Base-by-base conservation (phyloP, 352 stramenopile genomes). In the Phytophthora podocarpi region DNA sequence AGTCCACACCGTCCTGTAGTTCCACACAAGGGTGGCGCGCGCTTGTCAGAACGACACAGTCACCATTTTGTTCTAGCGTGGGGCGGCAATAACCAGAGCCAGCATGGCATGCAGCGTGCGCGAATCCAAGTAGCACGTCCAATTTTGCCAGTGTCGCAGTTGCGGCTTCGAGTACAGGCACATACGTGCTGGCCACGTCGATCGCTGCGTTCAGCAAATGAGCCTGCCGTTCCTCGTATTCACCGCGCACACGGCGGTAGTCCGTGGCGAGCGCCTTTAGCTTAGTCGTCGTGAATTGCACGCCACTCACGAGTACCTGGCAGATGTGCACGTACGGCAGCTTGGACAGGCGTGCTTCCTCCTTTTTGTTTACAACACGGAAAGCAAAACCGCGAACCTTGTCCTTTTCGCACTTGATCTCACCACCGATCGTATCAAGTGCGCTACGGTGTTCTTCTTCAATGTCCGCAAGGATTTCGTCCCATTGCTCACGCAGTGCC, bases 11-110 rank as follows among this genome's bases (percentile, higher is more conserved):
- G 49, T 99, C 97, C 64, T 99, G 96, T n/a, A 98, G 74, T 78
- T 99, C 98, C 21, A 99, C 90, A 65, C 97, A 99, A 9, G 98
- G 97, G 71, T 99, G 98, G 11, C 98, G 85, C 16, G 93, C 96
- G 28, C 85, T 78, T 10, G 85, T 78, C 13, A 98, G 62, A 2
- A 89, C 58, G 13, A 98, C 62, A 34, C 74, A 75, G 32, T 90
- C 76, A 2, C 75, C 76, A 23, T 89, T 74, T 24, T 78, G 65
- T 18, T 85, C 71, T n/a, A 92, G 53, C 10, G 68, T 74, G 6
- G 86, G 85, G 15, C 86, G 74, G 36, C 76, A 89, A 45, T 94
- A 94, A 10, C 75, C 89, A 34, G 65, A 93, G 27, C 86, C 91
- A 26, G 90, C 97, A 58, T 98, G 95, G 35, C 91, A 95, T 10